Percentiles rank a stretch among this genome's conserved stretches.
These are phyloP conservation scores for Keithomyces neogunnii DNA, from an alignment of 2,329 filamentous ascomycete genomes.

Conservation along the genomic window DNA sequence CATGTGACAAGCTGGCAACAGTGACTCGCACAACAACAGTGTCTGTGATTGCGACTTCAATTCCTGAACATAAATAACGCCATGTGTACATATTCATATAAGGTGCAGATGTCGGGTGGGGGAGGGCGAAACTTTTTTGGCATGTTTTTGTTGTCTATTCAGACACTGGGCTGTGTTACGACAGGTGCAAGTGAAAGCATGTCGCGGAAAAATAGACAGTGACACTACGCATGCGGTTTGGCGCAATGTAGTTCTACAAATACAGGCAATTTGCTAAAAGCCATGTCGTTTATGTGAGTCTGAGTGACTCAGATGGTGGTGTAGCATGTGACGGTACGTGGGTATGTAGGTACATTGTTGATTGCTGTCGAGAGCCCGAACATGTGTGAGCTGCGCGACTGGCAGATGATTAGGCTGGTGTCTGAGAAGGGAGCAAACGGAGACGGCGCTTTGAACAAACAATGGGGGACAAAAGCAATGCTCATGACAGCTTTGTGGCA, in stretches of 20 bases:
- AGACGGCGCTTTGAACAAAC: too few relatives aligned
- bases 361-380: too few relatives aligned
- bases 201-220: background rate
- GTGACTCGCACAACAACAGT: constrained; percentile 13
- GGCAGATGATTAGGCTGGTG: too few relatives aligned
- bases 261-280: background rate
- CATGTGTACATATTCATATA: constrained; percentile 12
- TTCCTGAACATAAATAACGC: constrained; percentile 11
- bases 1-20: constrained; percentile 9
- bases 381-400: too few relatives aligned
- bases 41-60: constrained; percentile 10
- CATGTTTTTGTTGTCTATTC: background rate
- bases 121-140: background rate
- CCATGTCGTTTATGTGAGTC: too few relatives aligned
- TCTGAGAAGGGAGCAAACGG: too few relatives aligned
- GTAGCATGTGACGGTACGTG: too few relatives aligned
- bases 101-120: background rate
- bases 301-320: too few relatives aligned
- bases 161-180: background rate
- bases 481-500: too few relatives aligned
- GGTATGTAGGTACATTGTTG: too few relatives aligned
- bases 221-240: background rate
- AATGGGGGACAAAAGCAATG: too few relatives aligned
- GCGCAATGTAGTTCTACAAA: background rate
- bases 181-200: constrained; percentile 1